These are phyloP conservation scores for Termitomyces sp. DNA, from an alignment of 768 basidiomycete genomes.

Conservation along the genomic window DNA sequence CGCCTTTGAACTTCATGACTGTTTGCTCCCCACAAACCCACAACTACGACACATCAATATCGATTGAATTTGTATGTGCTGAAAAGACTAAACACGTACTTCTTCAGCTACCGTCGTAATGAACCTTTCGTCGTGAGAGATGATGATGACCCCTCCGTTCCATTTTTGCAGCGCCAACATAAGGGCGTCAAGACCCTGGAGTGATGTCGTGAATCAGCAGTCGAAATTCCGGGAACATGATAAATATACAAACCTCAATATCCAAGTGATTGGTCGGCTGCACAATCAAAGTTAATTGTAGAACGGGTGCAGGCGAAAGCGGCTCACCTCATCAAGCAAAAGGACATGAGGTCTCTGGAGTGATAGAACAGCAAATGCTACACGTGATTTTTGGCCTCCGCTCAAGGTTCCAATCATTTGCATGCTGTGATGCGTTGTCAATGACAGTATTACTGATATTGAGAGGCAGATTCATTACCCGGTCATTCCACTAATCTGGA, in stretches of 20 bases:
- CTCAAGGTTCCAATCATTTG: conserved; percentile 89
- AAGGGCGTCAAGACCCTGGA: conserved; percentile 90
- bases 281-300: conserved; percentile 3
- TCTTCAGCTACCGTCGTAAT: conserved; percentile 86
- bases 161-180: conserved; percentile 76
- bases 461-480: conserved; percentile 45
- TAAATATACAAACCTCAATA: conserved; percentile 58
- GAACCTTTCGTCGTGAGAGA: conserved; percentile 94
- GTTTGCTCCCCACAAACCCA: conserved; percentile 91
- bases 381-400: conserved; percentile 95
- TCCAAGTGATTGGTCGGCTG: conserved; percentile 94
- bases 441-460: neutral
- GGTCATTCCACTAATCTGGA: conserved; percentile 96
- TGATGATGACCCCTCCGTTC: conserved; percentile 91
- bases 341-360: conserved; percentile 88
- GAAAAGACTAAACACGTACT: conserved; percentile 32
- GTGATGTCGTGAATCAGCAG: neutral
- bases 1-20: conserved; percentile 79
- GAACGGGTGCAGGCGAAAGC: neutral
- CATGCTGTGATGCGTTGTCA: conserved; percentile 35
- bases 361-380: conserved; percentile 85
- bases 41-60: conserved; percentile 40
- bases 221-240: neutral
- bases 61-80: neutral
- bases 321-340: conserved; percentile 82